A percentile compares a stretch with the other conserved stretches of the same genome.
phyloP scores from a whole-genome alignment of 257 asterid species.

The Cinchona pubescens region DNA sequence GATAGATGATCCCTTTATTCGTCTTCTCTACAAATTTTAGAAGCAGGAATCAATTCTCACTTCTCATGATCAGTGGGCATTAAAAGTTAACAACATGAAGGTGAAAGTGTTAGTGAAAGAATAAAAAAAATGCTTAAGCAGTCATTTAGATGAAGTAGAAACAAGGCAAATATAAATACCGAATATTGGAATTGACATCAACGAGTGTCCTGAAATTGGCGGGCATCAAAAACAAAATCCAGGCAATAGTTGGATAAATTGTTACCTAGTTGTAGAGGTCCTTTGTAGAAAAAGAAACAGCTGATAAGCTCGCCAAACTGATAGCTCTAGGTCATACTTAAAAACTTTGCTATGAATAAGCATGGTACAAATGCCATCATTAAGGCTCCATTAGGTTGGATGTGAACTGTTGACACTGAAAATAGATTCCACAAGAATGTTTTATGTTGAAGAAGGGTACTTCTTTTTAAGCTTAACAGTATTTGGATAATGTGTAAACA shows the following conservation, averaged over 20 bases:
- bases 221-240: background rate
- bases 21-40: background rate
- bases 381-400: background rate
- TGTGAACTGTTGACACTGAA: background rate
- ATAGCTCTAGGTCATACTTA: background rate
- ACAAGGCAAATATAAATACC: background rate
- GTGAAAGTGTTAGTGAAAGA: no score
- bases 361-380: background rate
- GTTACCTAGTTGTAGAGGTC: background rate
- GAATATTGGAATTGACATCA: no score
- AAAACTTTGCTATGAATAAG: no score
- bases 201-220: background rate
- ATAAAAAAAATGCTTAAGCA: background rate
- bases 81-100: background rate
- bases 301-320: background rate
- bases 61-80: background rate
- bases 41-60: background rate
- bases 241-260: background rate
- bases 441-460: background rate
- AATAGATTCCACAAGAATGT: background rate
- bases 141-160: background rate
- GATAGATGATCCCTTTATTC: background rate
- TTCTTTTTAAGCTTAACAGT: background rate
- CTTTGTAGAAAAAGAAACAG: background rate
- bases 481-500: no score